A percentile compares a stretch with the other conserved stretches of the same genome.
phyloP scores from a whole-genome alignment of 106 monocot species.

The Triglochin maritima region DNA sequence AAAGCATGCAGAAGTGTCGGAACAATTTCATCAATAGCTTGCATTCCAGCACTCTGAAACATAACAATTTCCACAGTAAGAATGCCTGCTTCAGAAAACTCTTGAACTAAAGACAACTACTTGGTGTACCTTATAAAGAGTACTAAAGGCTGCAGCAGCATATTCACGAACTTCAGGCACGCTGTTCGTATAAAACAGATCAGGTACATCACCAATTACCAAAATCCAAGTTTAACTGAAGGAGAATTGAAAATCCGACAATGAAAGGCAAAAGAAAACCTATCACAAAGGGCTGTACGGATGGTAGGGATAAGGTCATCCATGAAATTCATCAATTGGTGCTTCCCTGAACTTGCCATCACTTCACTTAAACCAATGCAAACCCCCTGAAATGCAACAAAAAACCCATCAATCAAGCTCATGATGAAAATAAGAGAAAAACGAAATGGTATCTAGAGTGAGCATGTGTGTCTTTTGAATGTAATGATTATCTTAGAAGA shows the following conservation, averaged over 20 bases:
- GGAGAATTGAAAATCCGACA: background rate
- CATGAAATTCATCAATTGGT: slow-evolving; percentile 87
- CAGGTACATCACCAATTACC: background rate
- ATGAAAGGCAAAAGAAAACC: slow-evolving; percentile 28
- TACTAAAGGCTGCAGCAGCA: slow-evolving; percentile 96
- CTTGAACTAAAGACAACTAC: background rate
- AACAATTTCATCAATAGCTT: slow-evolving; percentile 98
- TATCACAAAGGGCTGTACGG: slow-evolving; percentile 96
- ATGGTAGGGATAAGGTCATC: slow-evolving; percentile 93
- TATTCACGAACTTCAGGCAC: slow-evolving; percentile 85
- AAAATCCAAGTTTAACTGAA: background rate
- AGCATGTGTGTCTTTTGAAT: no score
- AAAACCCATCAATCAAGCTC: background rate
- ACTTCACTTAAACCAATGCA: slow-evolving; percentile 98
- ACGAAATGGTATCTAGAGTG: no score
- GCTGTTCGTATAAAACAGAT: slow-evolving; percentile 22
- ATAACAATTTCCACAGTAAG: background rate
- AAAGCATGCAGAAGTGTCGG: slow-evolving; percentile 74
- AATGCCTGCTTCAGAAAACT: background rate
- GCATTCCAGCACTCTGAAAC: slow-evolving; percentile 89
- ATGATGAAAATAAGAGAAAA: background rate
- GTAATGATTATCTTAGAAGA: no score
- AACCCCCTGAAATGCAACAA: slow-evolving; percentile 48
- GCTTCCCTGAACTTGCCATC: slow-evolving; percentile 92
- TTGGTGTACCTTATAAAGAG: slow-evolving; percentile 88